Conservation (phyloP, 192 early-diverging fungal genomes). For the Chytriomyces sp. region DNA sequence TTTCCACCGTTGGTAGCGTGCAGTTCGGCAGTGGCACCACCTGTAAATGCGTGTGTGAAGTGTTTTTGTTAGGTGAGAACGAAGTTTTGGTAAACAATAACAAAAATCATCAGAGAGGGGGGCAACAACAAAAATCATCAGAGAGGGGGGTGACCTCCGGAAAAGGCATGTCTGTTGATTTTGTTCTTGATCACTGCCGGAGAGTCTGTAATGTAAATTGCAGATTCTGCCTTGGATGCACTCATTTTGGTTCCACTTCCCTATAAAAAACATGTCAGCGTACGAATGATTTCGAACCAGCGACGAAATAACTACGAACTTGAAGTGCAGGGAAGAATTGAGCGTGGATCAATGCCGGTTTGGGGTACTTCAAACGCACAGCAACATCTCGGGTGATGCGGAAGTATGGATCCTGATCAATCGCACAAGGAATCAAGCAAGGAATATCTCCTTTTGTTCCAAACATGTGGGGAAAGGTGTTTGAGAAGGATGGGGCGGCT, state of each 20-base stretch:
- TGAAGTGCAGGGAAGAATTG: slow-evolving; percentile 95
- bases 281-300: not conserved
- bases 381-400: slow-evolving; percentile 95
- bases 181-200: slow-evolving; percentile 95
- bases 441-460: slow-evolving; percentile 87
- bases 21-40: slow-evolving; percentile 77
- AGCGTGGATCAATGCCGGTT: slow-evolving; percentile 90
- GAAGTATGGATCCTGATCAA: slow-evolving; percentile 99
- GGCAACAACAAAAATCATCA: too few species aligned
- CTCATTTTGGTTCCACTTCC: slow-evolving; percentile 94
- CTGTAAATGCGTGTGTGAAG: not conserved
- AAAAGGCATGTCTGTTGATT: slow-evolving; percentile 95
- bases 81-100: not conserved
- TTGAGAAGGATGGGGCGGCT: slow-evolving; percentile 93
- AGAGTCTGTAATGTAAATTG: slow-evolving; percentile 92
- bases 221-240: slow-evolving; percentile 84
- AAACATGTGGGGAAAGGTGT: slow-evolving; percentile 95
- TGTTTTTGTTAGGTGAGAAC: not conserved
- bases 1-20: slow-evolving; percentile 84
- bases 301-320: slow-evolving; percentile 29
- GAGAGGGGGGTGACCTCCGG: slow-evolving; percentile 67
- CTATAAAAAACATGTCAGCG: slow-evolving; percentile 39
- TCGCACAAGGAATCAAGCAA: slow-evolving; percentile 96
- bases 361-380: slow-evolving; percentile 90
- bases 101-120: not conserved